phyloP scores from a whole-genome alignment of 495 filamentous ascomycete species.

The Penicillium nucicola region DNA sequence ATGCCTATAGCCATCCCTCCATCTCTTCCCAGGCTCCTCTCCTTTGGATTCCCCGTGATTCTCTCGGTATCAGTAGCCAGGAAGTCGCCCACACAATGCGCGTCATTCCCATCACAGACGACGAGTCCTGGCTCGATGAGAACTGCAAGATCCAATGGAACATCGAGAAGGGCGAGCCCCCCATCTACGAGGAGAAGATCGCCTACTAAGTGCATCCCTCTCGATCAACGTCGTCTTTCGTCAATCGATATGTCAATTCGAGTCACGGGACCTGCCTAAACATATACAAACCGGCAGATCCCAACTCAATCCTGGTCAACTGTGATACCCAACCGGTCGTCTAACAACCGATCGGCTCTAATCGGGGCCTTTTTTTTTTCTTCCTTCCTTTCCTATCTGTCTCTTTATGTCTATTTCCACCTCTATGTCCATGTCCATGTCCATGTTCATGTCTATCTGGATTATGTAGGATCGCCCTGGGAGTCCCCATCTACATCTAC shows the following conservation, averaged over 20 bases:
- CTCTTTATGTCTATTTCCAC: too few relatives aligned
- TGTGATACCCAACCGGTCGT: conserved; percentile 23
- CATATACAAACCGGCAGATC: background rate
- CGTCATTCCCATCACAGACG: conserved; percentile 78
- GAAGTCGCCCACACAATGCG: conserved; percentile 69
- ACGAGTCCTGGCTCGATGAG: conserved; percentile 76
- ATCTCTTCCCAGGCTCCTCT: conserved; percentile 62
- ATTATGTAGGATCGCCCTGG: background rate
- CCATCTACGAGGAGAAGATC: conserved; percentile 74
- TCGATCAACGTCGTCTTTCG: background rate
- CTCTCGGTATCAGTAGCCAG: conserved; percentile 70
- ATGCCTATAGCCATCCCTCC: conserved; percentile 77
- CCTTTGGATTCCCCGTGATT: conserved; percentile 82
- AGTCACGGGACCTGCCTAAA: background rate
- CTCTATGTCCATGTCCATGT: too few relatives aligned
- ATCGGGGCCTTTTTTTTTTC: conserved; percentile 13
- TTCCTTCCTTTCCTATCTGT: background rate
- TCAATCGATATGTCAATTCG: background rate
- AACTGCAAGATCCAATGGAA: conserved; percentile 80
- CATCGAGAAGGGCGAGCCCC: conserved; percentile 65
- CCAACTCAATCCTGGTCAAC: conserved; percentile 8
- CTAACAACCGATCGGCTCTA: conserved; percentile 3
- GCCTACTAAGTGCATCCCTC: conserved; percentile 35
- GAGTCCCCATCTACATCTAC: background rate
- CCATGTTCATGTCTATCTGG: too few relatives aligned